These are phyloP conservation scores for Aspergillus campestris DNA, from an alignment of 495 filamentous ascomycete species.

Conservation along the genomic window DNA sequence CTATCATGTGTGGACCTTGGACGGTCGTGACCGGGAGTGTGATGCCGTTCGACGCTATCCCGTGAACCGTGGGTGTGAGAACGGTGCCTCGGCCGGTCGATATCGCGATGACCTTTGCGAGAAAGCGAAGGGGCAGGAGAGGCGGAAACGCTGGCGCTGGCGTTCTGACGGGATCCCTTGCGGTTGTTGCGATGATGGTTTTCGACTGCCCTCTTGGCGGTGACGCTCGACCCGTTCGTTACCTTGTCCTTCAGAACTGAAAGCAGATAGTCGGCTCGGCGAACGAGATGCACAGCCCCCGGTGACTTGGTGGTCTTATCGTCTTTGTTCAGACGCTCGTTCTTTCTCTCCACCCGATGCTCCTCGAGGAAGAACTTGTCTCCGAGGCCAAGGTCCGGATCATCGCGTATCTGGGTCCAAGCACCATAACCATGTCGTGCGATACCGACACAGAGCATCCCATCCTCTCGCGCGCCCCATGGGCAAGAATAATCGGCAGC, in stretches of 20 bases:
- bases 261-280: conserved; percentile 87
- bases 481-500: conserved; percentile 74
- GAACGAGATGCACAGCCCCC: conserved; percentile 91
- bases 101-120: conserved; percentile 41
- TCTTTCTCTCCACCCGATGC: conserved; percentile 95
- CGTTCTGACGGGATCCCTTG: conserved; percentile 41
- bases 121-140: conserved; percentile 42
- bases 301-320: conserved; percentile 77
- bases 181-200: conserved; percentile 86
- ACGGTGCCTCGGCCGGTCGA: conserved; percentile 43
- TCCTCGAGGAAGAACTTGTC: conserved; percentile 98
- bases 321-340: conserved; percentile 71
- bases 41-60: conserved; percentile 39
- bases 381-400: conserved; percentile 71
- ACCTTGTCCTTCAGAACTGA: conserved; percentile 77
- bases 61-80: conserved; percentile 39
- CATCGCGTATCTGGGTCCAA: conserved; percentile 88
- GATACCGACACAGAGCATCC: conserved; percentile 93
- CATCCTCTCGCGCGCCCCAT: conserved; percentile 91
- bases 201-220: conserved; percentile 72
- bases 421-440: conserved; percentile 88
- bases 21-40: conserved; percentile 35
- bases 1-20: conserved; percentile 24
- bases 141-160: conserved; percentile 41
- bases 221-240: conserved; percentile 54